Evolutionary conservation across 2,329 filamentous ascomycete species (phyloP), one percentile per base, ranked within the genome.

Genomic region (Polychaeton citri): DNA sequence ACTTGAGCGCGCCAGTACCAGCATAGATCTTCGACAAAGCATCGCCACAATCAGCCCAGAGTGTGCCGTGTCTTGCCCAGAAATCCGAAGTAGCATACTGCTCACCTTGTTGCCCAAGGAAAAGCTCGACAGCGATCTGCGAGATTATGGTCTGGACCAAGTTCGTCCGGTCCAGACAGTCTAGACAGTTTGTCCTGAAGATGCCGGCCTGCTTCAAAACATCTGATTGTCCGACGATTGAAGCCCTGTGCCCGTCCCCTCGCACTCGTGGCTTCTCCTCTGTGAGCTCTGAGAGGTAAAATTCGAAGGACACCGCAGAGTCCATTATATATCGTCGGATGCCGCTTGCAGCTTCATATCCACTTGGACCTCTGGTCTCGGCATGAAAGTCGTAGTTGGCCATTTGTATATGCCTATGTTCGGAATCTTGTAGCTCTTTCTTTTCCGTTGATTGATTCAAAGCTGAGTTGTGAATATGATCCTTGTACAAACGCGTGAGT

Each of bases 41-140:
- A 62, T 98, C 90, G 16, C 90, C 90, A 53, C 95, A 96, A 58
- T 98, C 90, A 21, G 90, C 90, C 90, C 90, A 98, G 1, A 98
- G 69, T 41, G 77, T 90, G 6, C 85, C 87, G 61, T 98, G 90
- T 33, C 84, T 72, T 62, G 84, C 80, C 81, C 87, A 94, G 50
- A 96, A 87, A 52, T 96, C 87, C 0, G 78, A 72, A 7, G 71
- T 69, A 1, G 82, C 79, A 24, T 37, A 38, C 42, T 67, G 69
- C 44, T 84, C 76, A 18, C 70, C 72, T 41, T 79, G 71, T 46
- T 93, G 85, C 10, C 63, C 62, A 3, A 98, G 63, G 49, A 96
- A 96, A 0, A 79, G 68, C 54, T 94, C 85, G 15, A 95, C 68
- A 0, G 86, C 85, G 81, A 95, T 87, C 50, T 86, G 81, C 39